These are phyloP conservation scores for Podaxis sp. DNA, from an alignment of 768 basidiomycete species.

Conservation along the genomic window DNA sequence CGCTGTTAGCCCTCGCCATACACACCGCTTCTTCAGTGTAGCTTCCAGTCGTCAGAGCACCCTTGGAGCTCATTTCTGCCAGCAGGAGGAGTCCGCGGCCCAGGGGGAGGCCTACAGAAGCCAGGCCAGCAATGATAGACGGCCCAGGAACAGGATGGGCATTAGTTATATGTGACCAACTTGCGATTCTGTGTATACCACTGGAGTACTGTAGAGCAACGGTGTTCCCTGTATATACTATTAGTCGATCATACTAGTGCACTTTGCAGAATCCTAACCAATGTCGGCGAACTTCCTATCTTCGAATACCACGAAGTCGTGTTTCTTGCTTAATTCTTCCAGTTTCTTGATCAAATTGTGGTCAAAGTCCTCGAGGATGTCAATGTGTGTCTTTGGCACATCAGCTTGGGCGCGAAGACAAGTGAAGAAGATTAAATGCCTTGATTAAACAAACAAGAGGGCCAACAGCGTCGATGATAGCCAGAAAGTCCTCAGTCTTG, in stretches of 20 bases:
- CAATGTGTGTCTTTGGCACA: constrained; percentile 82
- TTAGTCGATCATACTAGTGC: constrained; percentile 7
- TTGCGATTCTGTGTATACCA: constrained; percentile 89
- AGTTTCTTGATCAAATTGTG: constrained; percentile 63
- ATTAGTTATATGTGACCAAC: constrained; percentile 96
- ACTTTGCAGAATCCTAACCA: constrained; percentile 44
- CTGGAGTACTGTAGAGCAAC: constrained; percentile 92
- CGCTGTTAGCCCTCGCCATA: constrained; percentile 77
- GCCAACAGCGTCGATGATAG: constrained; percentile 85
- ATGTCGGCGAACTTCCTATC: constrained; percentile 99
- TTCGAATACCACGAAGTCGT: constrained; percentile 96
- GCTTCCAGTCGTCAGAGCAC: constrained; percentile 73
- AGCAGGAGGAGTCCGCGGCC: constrained; percentile 86
- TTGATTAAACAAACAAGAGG: constrained; percentile 92
- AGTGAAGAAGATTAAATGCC: constrained; percentile 39
- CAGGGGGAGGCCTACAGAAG: constrained; percentile 79
- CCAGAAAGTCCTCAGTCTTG: constrained; percentile 68
- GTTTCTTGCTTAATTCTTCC: constrained; percentile 63
- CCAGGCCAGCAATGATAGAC: constrained; percentile 86
- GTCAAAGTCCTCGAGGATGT: constrained; percentile 92
- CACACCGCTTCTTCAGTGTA: constrained; percentile 84
- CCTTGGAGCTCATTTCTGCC: constrained; percentile 94
- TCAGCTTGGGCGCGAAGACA: constrained; percentile 19
- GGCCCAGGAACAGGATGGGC: constrained; percentile 97
- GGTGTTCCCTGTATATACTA: constrained; percentile 74